Evolutionary conservation across 371 early-diverging fungal genomes (phyloP), one percentile per base, ranked within the genome.

Genomic region (Blastocladiella emersonii): DNA sequence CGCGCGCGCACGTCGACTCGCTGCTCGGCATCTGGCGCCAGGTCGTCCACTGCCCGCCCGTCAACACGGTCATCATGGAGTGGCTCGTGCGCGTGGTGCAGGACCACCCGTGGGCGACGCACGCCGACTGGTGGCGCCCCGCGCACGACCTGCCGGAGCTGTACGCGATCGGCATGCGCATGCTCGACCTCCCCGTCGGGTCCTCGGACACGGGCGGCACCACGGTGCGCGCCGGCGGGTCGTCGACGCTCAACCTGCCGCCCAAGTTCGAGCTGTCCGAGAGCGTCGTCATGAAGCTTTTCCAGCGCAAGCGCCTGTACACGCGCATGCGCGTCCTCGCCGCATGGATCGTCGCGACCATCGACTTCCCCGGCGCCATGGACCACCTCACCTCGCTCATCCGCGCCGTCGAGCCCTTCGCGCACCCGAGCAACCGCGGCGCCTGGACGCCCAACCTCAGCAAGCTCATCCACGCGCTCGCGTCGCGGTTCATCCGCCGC

Each of bases 391-490:
- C 74, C 30, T 80, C 85, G 53, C 61, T 92, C 49, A 84, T 93
- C 48, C 88, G 86, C 63, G 90, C 91, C 34, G 80, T 83, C 30
- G 94, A 94, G 71, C 79, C 88, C 0, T 92, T 84, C 64, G 90
- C 76, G 67, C 93, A 94, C 68, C 95, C 95, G 7, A 90, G 91
- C 10, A 94, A 94, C 69, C 75, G 76, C 65, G 94, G 94, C 3
- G 64, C 72, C 41, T 93, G 94, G 93, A 25, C 39, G 25, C 15
- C 12, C 27, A 25, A 10, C 8, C 27, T 59, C 27, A 44, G 15
- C 3, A 27, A 17, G 44, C 23, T 59, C 3, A 12, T 41, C 36
- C 39, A 30, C 39, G 37, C 25, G 25, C 27, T 59, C 27, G 37
- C 44, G 43, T 34, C 30, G 15, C 30, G 43, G 17, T 44, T 44